Evolutionary conservation across 805 yeast genomes (phyloP).

Genomic region (Peterozyma toletana): DNA sequence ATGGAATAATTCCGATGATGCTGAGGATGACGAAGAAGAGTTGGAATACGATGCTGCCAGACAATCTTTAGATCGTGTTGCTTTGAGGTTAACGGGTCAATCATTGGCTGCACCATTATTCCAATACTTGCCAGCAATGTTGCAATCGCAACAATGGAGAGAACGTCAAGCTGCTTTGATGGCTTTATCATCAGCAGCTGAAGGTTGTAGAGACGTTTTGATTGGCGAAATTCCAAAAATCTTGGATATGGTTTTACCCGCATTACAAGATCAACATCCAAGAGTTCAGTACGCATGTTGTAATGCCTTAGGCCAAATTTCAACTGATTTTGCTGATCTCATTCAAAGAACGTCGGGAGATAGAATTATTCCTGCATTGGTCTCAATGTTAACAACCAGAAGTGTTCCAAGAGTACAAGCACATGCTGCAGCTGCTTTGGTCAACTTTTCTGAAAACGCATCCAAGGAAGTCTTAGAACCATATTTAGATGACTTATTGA

Average conservation of each 20-base stretch:
- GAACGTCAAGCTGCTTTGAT: conserved; percentile 94
- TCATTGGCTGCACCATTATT: conserved; percentile 81
- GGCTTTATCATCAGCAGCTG: conserved; percentile 96
- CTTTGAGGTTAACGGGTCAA: conserved; percentile 78
- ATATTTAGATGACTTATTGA: conserved; percentile 75
- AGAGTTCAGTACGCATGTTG: conserved; percentile 97
- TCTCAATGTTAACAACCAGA: conserved; percentile 65
- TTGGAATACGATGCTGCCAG: conserved; percentile 86
- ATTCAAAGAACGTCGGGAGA: conserved; percentile 79
- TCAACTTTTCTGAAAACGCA: conserved; percentile 91
- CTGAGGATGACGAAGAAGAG: conserved; percentile 77
- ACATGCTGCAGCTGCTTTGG: conserved; percentile 98
- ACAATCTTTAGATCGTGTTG: conserved; percentile 87
- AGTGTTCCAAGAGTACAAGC: conserved; percentile 92
- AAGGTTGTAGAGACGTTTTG: conserved; percentile 89
- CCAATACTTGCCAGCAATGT: conserved; percentile 80
- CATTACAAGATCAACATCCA: conserved; percentile 80
- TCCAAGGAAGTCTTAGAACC: conserved; percentile 84
- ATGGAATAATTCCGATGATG: conserved; percentile 77
- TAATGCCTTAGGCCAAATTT: conserved; percentile 93
- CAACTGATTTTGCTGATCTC: conserved; percentile 89
- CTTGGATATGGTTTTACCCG: conserved; percentile 77
- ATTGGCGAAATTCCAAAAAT: conserved; percentile 75
- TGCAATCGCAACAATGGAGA: conserved; percentile 75
- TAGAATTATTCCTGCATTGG: conserved; percentile 79